Evolutionary conservation across 768 basidiomycete species (phyloP), one percentile per base, ranked within the genome.

Genomic region (Pisolithus orientalis): DNA sequence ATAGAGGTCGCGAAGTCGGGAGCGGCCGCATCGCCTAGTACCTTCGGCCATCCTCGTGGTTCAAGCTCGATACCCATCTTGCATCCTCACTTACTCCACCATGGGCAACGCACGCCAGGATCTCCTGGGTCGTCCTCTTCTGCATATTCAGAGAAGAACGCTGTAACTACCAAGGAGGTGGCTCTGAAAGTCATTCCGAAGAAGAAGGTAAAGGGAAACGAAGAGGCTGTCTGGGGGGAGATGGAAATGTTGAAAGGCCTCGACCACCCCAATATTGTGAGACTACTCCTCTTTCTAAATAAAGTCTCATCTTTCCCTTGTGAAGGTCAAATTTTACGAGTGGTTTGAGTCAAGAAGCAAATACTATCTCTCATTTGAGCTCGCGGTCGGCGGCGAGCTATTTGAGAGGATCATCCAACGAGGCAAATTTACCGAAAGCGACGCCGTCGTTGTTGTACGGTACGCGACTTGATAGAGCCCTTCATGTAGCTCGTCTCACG

Each of bases 271-370:
- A 94, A 97, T 62, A 90, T 97, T 57, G 94, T 94, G 28, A n/a
- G 46, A 28, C 31, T 8, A 29, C 1, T 1, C 5, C 4, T 42
- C 13, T 21, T 47, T 44, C 39, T 24, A 27, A 7, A 49, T n/a
- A 11, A 27, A 39, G 49, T 11, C 40, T 49, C 29, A 27, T 11
- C 24, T 24, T 32, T 17, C 8, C 17, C 32, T 28, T 8, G 21
- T 25, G 16, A 29, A 93, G 91, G 91, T 96, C 52, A 95, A 94
- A 65, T 93, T 96, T 62, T 94, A 87, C 67, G 94, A 96, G 66
- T 92, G 88, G 84, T 98, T 98, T 65, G 96, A 98, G 64, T 92
- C 89, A 8, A 76, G 93, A 57, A 79, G 85, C 14, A 97, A 96
- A 71, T 97, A 92, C 68, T 98, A 94, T 64, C 82, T 98, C n/a